Percentiles rank a stretch among this genome's conserved stretches.
Evolutionary conservation across 805 yeast species (phyloP).

Genomic region (Ogataea neopini): DNA sequence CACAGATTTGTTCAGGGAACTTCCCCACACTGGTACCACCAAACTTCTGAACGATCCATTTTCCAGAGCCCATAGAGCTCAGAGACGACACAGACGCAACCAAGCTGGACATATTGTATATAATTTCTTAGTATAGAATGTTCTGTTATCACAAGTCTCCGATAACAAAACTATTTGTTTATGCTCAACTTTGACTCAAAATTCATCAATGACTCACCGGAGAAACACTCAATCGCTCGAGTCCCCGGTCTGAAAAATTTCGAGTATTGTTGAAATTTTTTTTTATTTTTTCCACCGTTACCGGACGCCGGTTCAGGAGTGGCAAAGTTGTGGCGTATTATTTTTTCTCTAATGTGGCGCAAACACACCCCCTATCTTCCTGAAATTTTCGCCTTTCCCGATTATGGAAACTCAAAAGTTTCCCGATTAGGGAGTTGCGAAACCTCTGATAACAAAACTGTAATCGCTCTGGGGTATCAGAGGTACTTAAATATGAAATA

Average conservation of each 20-base stretch:
- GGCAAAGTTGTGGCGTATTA: not conserved
- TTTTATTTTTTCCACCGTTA: slow-evolving; percentile 5
- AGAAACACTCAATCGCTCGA: too few relatives aligned
- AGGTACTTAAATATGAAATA: too few relatives aligned
- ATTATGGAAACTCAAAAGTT: not conserved
- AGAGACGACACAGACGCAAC: slow-evolving; percentile 27
- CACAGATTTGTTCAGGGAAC: slow-evolving; percentile 82
- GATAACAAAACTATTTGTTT: too few relatives aligned
- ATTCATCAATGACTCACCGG: slow-evolving; percentile 3
- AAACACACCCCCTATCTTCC: not conserved
- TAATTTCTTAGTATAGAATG: not conserved
- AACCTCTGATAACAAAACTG: not conserved
- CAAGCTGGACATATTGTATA: slow-evolving; percentile 22
- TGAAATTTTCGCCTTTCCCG: not conserved
- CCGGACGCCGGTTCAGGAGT: slow-evolving; percentile 5
- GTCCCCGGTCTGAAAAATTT: slow-evolving; percentile 1
- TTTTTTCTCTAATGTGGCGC: not conserved
- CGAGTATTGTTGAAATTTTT: not conserved
- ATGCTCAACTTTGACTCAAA: too few relatives aligned
- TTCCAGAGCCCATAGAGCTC: slow-evolving; percentile 29
- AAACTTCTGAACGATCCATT: slow-evolving; percentile 88
- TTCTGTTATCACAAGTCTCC: too few relatives aligned
- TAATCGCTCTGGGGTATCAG: too few relatives aligned
- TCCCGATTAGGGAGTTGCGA: slow-evolving; percentile 15
- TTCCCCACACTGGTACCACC: slow-evolving; percentile 98